Percentiles rank a stretch among this genome's conserved stretches.
These are phyloP conservation scores for Leishmania tarentolae DNA, from an alignment of 208 protist genomes.

Conservation along the genomic window DNA sequence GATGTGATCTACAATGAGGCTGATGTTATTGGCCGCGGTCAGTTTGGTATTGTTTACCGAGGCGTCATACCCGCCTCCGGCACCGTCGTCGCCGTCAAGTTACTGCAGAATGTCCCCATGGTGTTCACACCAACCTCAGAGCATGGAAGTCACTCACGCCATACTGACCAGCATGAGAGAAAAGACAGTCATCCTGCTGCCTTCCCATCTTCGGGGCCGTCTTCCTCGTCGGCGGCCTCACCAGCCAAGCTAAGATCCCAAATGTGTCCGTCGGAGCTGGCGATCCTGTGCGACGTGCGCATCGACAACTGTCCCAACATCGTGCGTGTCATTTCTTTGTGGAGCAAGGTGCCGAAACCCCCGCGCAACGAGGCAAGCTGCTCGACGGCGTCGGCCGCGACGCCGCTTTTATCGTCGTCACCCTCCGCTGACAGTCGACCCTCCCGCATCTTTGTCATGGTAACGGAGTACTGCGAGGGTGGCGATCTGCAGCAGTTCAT, in stretches of 20 bases:
- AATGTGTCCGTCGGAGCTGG: slow-evolving; percentile 27
- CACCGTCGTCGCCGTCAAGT: slow-evolving; percentile 54
- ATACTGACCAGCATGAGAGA: not conserved
- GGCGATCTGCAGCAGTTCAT: slow-evolving; percentile 55
- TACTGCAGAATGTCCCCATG: slow-evolving; percentile 34
- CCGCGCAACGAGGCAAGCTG: not conserved
- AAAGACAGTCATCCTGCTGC: not conserved
- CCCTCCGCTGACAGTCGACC: slow-evolving; percentile 12
- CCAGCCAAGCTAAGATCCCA: slow-evolving; percentile 2
- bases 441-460: slow-evolving; percentile 35
- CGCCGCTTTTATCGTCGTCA: slow-evolving; percentile 1
- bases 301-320: slow-evolving; percentile 46
- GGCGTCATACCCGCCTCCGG: slow-evolving; percentile 27
- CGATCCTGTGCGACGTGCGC: slow-evolving; percentile 38
- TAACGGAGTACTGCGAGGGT: slow-evolving; percentile 70
- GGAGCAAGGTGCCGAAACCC: slow-evolving; percentile 32
- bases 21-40: slow-evolving; percentile 48
- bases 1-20: slow-evolving; percentile 43
- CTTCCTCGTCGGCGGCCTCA: not conserved
- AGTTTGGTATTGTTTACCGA: slow-evolving; percentile 61
- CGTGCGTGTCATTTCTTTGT: slow-evolving; percentile 31
- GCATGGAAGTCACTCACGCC: slow-evolving; percentile 6
- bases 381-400: not conserved
- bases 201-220: not conserved
- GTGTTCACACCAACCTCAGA: slow-evolving; percentile 4